These are phyloP conservation scores for Umbelopsis sp. DNA, from an alignment of 192 early-diverging fungal genomes.

Conservation along the genomic window DNA sequence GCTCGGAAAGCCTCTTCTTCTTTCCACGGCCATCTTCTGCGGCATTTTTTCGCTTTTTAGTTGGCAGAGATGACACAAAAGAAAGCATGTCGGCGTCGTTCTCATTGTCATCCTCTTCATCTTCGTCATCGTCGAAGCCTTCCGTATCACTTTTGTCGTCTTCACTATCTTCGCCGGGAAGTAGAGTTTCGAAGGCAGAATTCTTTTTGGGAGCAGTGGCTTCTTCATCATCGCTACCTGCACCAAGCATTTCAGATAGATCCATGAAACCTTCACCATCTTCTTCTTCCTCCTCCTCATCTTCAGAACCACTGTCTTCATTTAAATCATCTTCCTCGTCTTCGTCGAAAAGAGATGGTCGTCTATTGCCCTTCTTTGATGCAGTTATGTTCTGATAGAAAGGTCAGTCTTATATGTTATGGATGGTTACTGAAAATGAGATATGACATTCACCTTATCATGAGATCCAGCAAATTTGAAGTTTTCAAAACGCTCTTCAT, in stretches of 20 bases:
- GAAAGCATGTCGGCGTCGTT: conserved; percentile 59
- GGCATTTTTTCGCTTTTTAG: conserved; percentile 51
- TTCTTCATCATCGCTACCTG: conserved; percentile 44
- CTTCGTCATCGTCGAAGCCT: conserved; percentile 32
- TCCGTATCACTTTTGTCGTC: conserved; percentile 31
- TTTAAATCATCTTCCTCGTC: conserved; percentile 18
- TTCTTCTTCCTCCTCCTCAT: conserved; percentile 51
- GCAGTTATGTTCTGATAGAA: not conserved
- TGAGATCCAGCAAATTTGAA: conserved; percentile 62
- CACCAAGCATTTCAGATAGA: conserved; percentile 65
- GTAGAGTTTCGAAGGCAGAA: conserved; percentile 36
- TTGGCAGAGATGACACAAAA: conserved; percentile 70
- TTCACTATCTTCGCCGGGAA: conserved; percentile 39
- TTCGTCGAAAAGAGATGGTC: conserved; percentile 31
- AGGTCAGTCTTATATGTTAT: not conserved
- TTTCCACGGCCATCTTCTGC: conserved; percentile 40
- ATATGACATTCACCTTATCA: conserved; percentile 35
- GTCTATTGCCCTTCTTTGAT: conserved; percentile 24
- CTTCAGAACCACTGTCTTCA: conserved; percentile 34
- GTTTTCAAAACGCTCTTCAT: conserved; percentile 81
- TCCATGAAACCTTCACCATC: conserved; percentile 57
- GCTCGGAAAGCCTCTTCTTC: conserved; percentile 60
- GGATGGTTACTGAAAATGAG: not conserved
- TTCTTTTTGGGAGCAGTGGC: conserved; percentile 41
- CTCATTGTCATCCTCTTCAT: conserved; percentile 43